These are phyloP conservation scores for Auriscalpium vulgare DNA, from an alignment of 768 basidiomycete species.

Conservation along the genomic window DNA sequence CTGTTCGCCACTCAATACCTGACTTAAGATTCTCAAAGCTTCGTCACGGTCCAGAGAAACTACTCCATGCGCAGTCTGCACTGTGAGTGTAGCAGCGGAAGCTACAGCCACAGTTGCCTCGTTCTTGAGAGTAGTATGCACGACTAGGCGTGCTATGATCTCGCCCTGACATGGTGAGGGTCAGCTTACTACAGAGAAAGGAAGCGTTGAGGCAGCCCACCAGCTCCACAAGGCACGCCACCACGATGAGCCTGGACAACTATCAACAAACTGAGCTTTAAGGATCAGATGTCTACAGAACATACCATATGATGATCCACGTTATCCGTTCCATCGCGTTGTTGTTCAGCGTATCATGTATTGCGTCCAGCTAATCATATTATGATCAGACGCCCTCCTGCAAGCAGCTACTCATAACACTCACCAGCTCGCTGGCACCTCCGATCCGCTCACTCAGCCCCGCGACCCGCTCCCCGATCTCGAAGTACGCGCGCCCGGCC, in stretches of 20 bases:
- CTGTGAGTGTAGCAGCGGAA: neutral
- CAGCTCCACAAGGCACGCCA: conserved; percentile 82
- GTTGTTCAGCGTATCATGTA: conserved; percentile 89
- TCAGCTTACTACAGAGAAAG: neutral
- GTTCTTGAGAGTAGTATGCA: conserved; percentile 42
- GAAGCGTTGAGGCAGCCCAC: conserved; percentile 31
- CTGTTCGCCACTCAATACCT: neutral
- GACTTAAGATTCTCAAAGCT: neutral
- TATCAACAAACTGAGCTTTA: conserved; percentile 13
- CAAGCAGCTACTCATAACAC: conserved; percentile 21
- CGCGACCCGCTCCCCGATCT: conserved; percentile 76
- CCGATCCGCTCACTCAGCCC: conserved; percentile 83
- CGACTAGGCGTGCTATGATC: conserved; percentile 65
- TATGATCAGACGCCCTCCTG: neutral
- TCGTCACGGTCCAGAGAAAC: neutral
- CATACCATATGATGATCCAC: conserved; percentile 61
- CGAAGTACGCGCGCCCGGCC: conserved; percentile 91
- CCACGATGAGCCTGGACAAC: conserved; percentile 70
- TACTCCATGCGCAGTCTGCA: neutral
- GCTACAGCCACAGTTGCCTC: neutral
- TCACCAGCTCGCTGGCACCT: conserved; percentile 81
- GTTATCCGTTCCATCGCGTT: conserved; percentile 89
- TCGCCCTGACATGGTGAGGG: conserved; percentile 47
- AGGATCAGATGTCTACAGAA: conserved; percentile 19
- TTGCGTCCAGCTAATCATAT: conserved; percentile 63